A percentile compares a stretch with the other conserved stretches of the same genome.
Conservation (phyloP, 2,329 filamentous ascomycete species). For the Polychaeton citri region DNA sequence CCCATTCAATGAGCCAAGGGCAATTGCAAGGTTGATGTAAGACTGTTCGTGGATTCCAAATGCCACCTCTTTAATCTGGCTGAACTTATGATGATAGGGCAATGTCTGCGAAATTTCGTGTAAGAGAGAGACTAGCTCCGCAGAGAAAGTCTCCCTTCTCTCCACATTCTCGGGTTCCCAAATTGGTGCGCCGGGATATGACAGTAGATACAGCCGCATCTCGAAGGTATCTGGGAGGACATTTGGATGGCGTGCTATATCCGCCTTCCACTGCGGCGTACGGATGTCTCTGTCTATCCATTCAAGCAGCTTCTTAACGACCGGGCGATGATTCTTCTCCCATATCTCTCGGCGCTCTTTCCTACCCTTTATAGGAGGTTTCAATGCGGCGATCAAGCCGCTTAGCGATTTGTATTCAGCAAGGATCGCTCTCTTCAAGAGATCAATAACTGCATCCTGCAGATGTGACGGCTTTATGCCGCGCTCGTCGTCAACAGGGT, state of each 20-base stretch:
- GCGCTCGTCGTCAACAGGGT: too few relatives aligned
- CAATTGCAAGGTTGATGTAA: background rate
- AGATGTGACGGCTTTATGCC: too few relatives aligned
- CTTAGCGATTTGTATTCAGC: too few relatives aligned
- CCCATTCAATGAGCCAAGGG: too few relatives aligned
- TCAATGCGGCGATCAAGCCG: too few relatives aligned
- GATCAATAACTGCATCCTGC: too few relatives aligned
- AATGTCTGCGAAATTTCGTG: background rate
- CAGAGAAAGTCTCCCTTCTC: background rate
- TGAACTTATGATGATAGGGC: background rate
- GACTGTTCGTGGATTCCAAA: background rate
- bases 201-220: slow-evolving; percentile 16
- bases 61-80: background rate
- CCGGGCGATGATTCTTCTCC: slow-evolving; percentile 4
- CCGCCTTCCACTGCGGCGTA: slow-evolving; percentile 6
- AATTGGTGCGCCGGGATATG: slow-evolving; percentile 8
- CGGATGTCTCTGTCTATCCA: slow-evolving; percentile 6
- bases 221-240: slow-evolving; percentile 11
- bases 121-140: background rate
- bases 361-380: too few relatives aligned
- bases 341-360: background rate
- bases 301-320: slow-evolving; percentile 6
- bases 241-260: slow-evolving; percentile 4
- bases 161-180: background rate
- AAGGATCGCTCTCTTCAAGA: too few relatives aligned